Base-by-base conservation (phyloP, 2,329 filamentous ascomycete genomes). In the Sporothrix variecibatus region DNA sequence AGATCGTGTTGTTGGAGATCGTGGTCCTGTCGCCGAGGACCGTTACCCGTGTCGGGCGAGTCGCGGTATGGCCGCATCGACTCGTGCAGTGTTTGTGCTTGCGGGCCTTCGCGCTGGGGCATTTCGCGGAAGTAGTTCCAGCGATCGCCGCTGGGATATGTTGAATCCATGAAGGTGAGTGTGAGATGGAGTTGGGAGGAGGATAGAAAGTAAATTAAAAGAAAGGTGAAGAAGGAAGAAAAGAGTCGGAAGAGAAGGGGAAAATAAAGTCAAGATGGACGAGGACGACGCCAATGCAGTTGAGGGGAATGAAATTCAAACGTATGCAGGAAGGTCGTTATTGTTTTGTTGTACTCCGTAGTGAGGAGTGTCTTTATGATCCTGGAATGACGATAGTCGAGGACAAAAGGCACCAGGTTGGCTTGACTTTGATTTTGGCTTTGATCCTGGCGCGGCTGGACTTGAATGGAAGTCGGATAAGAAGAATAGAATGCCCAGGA, bases 41-140 rank as follows among this genome's bases (percentile, higher is more conserved):
- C 40, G 43, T 43, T 26, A 26, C 40, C 62, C 62, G 46, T 43
- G 26, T 56, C 68, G 68, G 31, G 28, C 31, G 49, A 28, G n/a
- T 58, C 68, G 49, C 20, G 28, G n/a, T 58, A 43, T 15, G 49
- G n/a, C 68, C 15, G 51, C 31, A 58, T 34, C 15, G 43, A 23
- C 1, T 69, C 65, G 43, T 46, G 65, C 15, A 51, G 40, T 17
- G 43, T 6, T 15, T 49, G 26, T 7, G 26, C 12, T 26, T 53
- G 69, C n/a, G 53, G 38, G 23, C 51, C 69, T 3, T 60, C 51
- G 20, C 34, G 69, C 23, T 58, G 53, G n/a, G 51, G n/a, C 17
- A 71, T 53, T 4, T 11, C 51, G 53, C 69, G 69, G 34, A 43
- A 71, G 15, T 71, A 71, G 69, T 38, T 71, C 69, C 69, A 71